Evolutionary conservation across 164 flowering plant species (phyloP).

Genomic region (Vitis vinifera): DNA sequence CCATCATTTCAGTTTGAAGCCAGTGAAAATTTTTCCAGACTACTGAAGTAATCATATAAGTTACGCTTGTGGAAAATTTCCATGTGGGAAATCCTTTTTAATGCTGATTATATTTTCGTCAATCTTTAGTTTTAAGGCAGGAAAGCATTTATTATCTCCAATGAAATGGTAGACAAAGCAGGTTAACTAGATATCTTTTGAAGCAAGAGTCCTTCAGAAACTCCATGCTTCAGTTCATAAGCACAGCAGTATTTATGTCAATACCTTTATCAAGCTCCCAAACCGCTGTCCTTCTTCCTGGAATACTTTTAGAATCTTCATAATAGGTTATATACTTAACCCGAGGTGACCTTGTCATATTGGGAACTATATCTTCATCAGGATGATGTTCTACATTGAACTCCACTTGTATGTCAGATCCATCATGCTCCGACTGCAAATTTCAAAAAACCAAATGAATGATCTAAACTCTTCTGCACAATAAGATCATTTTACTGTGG

Average conservation of each 20-base stretch:
- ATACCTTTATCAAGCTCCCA: constrained; percentile 95
- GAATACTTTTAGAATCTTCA: constrained; percentile 94
- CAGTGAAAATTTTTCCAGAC: no score
- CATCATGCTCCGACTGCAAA: constrained; percentile 92
- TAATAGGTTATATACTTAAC: constrained; percentile 89
- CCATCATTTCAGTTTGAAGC: no score
- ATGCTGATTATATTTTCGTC: no score
- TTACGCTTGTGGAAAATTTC: no score
- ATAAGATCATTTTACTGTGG: not conserved
- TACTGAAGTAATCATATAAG: no score
- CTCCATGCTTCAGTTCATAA: not conserved
- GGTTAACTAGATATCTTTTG: not conserved
- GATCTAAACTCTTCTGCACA: not conserved
- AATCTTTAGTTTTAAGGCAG: not conserved
- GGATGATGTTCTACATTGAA: constrained; percentile 71
- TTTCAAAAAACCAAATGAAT: constrained; percentile 1
- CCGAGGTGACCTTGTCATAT: constrained; percentile 80
- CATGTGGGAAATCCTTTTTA: no score
- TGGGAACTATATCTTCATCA: constrained; percentile 74
- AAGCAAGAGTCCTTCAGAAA: constrained; percentile 3
- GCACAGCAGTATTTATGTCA: not conserved
- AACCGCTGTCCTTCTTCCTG: constrained; percentile 89
- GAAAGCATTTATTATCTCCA: not conserved
- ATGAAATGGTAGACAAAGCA: not conserved
- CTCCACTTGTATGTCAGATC: constrained; percentile 84